These are phyloP conservation scores for Chamaecrista fasciculata DNA, from an alignment of 306 rosid species.

Conservation along the genomic window DNA sequence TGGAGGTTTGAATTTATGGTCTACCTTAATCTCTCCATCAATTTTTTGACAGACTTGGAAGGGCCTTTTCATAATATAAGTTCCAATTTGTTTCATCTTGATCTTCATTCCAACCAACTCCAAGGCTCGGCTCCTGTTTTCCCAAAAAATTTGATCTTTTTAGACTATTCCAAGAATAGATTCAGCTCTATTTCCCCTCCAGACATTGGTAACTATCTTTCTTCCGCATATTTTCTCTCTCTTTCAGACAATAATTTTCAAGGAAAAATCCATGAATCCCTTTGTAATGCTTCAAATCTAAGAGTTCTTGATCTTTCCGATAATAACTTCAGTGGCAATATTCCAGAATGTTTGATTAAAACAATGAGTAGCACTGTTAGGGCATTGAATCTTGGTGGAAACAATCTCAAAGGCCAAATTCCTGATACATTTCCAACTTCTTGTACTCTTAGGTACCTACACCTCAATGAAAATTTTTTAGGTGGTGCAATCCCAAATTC, in stretches of 20 bases:
- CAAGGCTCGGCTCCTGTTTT: not conserved
- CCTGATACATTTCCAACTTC: not conserved
- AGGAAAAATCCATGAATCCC: constrained; percentile 4
- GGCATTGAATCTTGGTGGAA: not conserved
- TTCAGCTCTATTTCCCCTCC: constrained; percentile 13
- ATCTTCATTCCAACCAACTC: constrained; percentile 1
- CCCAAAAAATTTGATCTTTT: not conserved
- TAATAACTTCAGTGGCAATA: not conserved
- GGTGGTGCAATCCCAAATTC: constrained; percentile 18
- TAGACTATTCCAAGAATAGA: not conserved
- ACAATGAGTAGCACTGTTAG: not conserved
- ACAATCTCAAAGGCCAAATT: not conserved
- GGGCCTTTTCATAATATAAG: not conserved
- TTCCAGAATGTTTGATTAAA: not conserved
- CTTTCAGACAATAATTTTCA: not conserved
- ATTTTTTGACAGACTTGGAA: not conserved
- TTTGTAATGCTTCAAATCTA: not conserved
- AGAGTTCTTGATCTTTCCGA: constrained; percentile 16
- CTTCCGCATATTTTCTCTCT: fast-evolving
- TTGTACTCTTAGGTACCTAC: not conserved
- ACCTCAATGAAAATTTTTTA: not conserved
- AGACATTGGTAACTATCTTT: not conserved
- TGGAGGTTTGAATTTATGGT: not conserved
- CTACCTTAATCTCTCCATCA: not conserved
- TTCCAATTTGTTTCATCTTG: not conserved